phyloP scores from a whole-genome alignment of 140 eudicot species.

The Eryngium alpinum region DNA sequence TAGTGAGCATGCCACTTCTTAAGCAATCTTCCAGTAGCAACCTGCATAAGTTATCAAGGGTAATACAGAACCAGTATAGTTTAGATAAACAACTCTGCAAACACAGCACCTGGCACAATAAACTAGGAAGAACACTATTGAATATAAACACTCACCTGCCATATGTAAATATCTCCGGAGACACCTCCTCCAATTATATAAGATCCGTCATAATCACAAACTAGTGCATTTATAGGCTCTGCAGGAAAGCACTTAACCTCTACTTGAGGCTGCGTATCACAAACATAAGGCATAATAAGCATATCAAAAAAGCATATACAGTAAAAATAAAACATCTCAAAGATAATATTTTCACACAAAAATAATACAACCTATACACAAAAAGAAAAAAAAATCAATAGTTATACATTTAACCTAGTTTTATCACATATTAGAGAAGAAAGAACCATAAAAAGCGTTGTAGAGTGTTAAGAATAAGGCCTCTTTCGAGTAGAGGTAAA shows the following conservation, averaged over 20 bases:
- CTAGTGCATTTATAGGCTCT: slow-evolving; percentile 61
- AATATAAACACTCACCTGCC: slow-evolving; percentile 53
- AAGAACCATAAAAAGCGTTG: no score
- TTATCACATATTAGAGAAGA: no score
- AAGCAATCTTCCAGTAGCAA: slow-evolving; percentile 73
- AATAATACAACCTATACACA: no score
- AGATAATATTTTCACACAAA: background rate
- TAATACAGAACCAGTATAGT: background rate
- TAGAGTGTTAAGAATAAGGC: no score
- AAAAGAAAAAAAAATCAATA: no score
- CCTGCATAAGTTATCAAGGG: slow-evolving; percentile 34
- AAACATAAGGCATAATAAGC: background rate
- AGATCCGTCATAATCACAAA: slow-evolving; percentile 52
- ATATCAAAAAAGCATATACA: background rate
- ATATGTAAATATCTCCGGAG: slow-evolving; percentile 70
- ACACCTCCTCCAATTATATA: slow-evolving; percentile 74
- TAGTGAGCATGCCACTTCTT: slow-evolving; percentile 92
- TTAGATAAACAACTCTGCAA: background rate
- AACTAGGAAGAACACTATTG: background rate
- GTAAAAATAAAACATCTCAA: background rate
- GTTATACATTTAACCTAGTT: no score
- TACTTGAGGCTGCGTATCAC: slow-evolving; percentile 58
- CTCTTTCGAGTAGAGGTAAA: no score
- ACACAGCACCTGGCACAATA: background rate
- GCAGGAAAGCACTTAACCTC: slow-evolving; percentile 91